A percentile compares a stretch with the other conserved stretches of the same genome.
Conservation (phyloP, 2,329 filamentous ascomycete genomes). For the Incumbomyces lentus region DNA sequence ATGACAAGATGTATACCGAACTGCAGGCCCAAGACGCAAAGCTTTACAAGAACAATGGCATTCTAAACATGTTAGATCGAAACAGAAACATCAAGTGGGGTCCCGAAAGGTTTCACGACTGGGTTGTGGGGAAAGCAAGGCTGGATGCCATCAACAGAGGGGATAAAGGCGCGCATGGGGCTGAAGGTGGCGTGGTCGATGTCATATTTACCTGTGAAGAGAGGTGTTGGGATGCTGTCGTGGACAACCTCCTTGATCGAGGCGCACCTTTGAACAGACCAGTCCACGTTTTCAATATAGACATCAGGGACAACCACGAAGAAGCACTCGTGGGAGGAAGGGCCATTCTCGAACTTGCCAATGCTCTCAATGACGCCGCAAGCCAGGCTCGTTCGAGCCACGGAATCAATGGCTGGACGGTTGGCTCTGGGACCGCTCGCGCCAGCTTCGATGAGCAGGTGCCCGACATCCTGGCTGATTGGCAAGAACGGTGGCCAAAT, state of each 20-base stretch:
- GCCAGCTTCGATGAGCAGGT: slow-evolving; percentile 84
- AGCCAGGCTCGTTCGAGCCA: slow-evolving; percentile 60
- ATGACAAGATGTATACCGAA: slow-evolving; percentile 88
- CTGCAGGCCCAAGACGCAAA: slow-evolving; percentile 74
- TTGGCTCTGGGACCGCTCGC: slow-evolving; percentile 55
- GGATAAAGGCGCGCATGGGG: slow-evolving; percentile 67
- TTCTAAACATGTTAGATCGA: slow-evolving; percentile 89
- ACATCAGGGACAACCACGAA: slow-evolving; percentile 97
- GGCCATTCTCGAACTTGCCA: slow-evolving; percentile 83
- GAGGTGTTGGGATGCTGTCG: slow-evolving; percentile 92
- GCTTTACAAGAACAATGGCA: slow-evolving; percentile 81
- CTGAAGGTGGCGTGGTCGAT: slow-evolving; percentile 83
- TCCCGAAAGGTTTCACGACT: slow-evolving; percentile 96
- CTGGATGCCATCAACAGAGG: slow-evolving; percentile 58
- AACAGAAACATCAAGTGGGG: slow-evolving; percentile 90
- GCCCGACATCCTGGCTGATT: slow-evolving; percentile 78
- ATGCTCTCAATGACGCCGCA: slow-evolving; percentile 71
- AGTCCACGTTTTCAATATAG: slow-evolving; percentile 95
- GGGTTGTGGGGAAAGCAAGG: slow-evolving; percentile 76
- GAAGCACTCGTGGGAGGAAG: slow-evolving; percentile 83
- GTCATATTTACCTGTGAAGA: slow-evolving; percentile 96
- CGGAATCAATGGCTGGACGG: slow-evolving; percentile 58
- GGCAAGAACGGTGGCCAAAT: slow-evolving; percentile 92
- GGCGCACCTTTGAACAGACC: slow-evolving; percentile 81
- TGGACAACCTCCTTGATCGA: slow-evolving; percentile 81